Evolutionary conservation across 1,284 basidiomycete species (phyloP), one percentile per base, ranked within the genome.

Genomic region (Marasmius tenuissimus): DNA sequence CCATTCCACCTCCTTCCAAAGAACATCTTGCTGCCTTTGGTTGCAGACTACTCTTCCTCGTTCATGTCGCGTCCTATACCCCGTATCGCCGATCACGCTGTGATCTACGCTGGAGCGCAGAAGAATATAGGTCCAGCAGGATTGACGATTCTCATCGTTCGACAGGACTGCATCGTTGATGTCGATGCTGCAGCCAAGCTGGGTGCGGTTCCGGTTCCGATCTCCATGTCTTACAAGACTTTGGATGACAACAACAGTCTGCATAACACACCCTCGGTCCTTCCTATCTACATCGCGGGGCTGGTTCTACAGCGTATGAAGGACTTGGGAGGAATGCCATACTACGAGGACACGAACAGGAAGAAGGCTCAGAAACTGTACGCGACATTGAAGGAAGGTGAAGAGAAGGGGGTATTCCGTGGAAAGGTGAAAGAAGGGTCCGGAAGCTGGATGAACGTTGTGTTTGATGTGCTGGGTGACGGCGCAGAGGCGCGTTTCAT

Each of bases 111-210:
- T 11, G 97, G 97, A 47, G 97, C 93, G n/a, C 97, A 99, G 77
- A 99, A 99, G 83, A 99, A 99, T 75, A 83, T 99, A 57, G 97
- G 97, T 4, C 97, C 97, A 1, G 90, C 96, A 0, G 97, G 97
- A 3, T 81, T 97, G 27, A 97, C 96, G 4, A 86, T 99, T 70
- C 81, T 97, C 65, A 97, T 99, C 74, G 94, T 98, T 18, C 88
- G 94, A 38, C 88, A 96, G 66, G 94, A 97, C 75, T 90, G 97
- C 71, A 81, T 97, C 69, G 93, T 95, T 68, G 91, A 93, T 72
- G 89, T 92, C 47, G 91, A 94, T 68, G 88, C 86, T 7, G 92
- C 94, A 0, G 83, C 87, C n/a, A 80, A 79, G 70, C 81, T 93
- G 59, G 92, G 92, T 55, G 87, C 91, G 14, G 75, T 84, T 2